Evolutionary conservation across 805 yeast species (phyloP).

Genomic region (Monosporozyma aerobia): DNA sequence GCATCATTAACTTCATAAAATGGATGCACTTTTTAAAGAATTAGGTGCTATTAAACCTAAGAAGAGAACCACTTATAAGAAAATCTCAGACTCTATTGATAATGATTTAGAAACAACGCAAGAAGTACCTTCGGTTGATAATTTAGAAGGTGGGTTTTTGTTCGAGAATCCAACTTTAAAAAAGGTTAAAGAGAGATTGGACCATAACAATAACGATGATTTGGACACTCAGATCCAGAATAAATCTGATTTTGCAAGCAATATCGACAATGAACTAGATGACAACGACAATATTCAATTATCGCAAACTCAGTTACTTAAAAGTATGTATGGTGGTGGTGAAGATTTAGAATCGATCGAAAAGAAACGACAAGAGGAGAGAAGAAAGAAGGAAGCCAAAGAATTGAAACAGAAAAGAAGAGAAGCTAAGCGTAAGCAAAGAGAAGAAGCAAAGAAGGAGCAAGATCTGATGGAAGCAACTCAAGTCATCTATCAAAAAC

Average conservation of each 20-base stretch:
- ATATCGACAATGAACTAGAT: background rate
- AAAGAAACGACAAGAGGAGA: background rate
- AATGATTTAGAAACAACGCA: constrained; percentile 6
- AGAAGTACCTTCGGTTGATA: background rate
- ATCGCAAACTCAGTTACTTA: constrained; percentile 9
- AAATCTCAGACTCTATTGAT: constrained; percentile 6
- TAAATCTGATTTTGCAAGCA: background rate
- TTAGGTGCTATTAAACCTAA: constrained; percentile 8
- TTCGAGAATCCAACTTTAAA: constrained; percentile 15
- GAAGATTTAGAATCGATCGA: constrained; percentile 9
- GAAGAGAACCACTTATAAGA: constrained; percentile 20
- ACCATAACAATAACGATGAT: constrained; percentile 2
- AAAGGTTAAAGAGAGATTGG: constrained; percentile 18
- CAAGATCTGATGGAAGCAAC: background rate
- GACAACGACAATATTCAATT: background rate
- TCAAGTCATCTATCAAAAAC: background rate
- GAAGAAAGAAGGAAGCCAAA: background rate
- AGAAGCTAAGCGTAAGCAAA: background rate
- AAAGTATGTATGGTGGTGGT: constrained; percentile 21
- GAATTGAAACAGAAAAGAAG: background rate
- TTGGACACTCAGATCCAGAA: background rate
- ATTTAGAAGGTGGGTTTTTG: constrained; percentile 16
- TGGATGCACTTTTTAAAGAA: constrained; percentile 21
- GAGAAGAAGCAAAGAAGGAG: background rate
- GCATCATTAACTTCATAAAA: constrained; percentile 2